phyloP scores from a whole-genome alignment of 345 rosid genomes.

The Dipteronia dyeriana region DNA sequence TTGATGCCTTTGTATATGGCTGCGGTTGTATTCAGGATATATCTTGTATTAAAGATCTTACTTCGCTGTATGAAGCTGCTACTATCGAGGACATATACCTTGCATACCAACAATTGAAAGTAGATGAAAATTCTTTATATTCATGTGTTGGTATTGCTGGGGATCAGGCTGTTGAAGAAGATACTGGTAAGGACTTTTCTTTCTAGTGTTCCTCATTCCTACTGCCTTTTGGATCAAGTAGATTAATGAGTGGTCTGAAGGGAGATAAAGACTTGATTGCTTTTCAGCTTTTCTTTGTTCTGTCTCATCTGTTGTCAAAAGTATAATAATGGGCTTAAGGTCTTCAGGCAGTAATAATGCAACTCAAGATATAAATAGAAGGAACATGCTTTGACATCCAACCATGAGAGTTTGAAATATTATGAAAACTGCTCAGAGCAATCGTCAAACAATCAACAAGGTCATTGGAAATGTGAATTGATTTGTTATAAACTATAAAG shows the following conservation, averaged over 20 bases:
- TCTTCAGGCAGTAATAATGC: too few relatives aligned
- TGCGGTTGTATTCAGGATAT: constrained; percentile 64
- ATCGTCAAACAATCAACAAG: background rate
- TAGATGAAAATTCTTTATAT: constrained; percentile 80
- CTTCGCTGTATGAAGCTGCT: constrained; percentile 79
- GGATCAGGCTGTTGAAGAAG: constrained; percentile 75
- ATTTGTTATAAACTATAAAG: background rate
- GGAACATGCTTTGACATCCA: background rate
- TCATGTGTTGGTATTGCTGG: constrained; percentile 97
- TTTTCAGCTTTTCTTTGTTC: background rate
- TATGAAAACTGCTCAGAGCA: background rate
- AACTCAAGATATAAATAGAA: too few relatives aligned
- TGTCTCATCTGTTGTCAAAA: background rate
- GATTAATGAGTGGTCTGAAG: background rate
- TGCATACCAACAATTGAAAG: constrained; percentile 84
- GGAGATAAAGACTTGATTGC: background rate
- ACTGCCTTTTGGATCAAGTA: background rate
- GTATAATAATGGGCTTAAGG: too few relatives aligned
- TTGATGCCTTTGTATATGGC: background rate
- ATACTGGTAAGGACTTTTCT: constrained; percentile 38
- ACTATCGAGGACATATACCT: constrained; percentile 82
- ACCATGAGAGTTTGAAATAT: constrained; percentile 5
- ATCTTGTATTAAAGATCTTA: constrained; percentile 91
- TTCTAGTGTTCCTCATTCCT: constrained; percentile 3
- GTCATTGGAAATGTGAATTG: background rate